Conservation (phyloP, 2,329 filamentous ascomycete genomes). For the Chrysoporthe deuterocubensis region DNA sequence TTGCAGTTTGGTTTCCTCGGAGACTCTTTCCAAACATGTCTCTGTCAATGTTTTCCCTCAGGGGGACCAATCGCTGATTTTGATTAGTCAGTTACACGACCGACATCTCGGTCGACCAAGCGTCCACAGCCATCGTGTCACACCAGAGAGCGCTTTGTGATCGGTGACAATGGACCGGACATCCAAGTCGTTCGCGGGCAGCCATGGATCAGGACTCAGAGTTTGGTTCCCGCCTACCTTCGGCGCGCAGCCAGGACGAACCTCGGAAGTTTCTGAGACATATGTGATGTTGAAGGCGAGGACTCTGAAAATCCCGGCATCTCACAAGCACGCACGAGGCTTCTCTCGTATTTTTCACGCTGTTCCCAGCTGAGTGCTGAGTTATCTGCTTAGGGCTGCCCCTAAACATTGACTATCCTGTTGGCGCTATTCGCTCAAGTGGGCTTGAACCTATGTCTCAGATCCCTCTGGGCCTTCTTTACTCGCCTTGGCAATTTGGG, state of each 20-base stretch:
- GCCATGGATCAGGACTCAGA: neutral
- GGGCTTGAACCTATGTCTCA: constrained; percentile 6
- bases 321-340: neutral
- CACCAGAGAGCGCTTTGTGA: constrained; percentile 7
- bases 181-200: neutral
- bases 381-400: neutral
- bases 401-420: neutral
- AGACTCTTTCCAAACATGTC: neutral
- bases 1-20: neutral
- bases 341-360: neutral
- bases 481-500: neutral
- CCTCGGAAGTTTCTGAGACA: constrained; percentile 22
- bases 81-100: constrained; percentile 19
- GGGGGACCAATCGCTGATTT: constrained; percentile 2
- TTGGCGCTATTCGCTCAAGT: neutral
- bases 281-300: neutral
- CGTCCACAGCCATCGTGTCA: constrained; percentile 16
- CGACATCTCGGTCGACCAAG: constrained; percentile 9
- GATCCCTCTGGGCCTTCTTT: neutral
- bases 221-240: neutral
- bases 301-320: neutral
- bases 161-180: neutral
- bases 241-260: neutral
- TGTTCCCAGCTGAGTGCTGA: neutral
- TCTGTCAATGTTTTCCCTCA: neutral